Evolutionary conservation across 2,329 filamentous ascomycete genomes (phyloP).

Genomic region (Trichophyton mentagrophytes): DNA sequence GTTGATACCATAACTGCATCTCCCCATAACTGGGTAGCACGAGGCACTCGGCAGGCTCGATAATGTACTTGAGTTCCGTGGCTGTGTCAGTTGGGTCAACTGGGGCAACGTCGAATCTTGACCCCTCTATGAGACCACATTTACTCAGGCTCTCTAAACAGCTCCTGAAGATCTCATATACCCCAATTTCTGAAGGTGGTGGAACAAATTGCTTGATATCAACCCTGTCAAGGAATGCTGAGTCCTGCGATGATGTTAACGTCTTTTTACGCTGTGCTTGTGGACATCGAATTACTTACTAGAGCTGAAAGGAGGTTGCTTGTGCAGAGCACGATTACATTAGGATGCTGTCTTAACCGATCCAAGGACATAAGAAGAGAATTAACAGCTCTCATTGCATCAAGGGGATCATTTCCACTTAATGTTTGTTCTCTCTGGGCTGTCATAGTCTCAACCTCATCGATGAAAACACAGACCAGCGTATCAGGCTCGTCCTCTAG

Average conservation of each 20-base stretch:
- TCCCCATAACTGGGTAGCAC: slow-evolving; percentile 19
- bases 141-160: slow-evolving; percentile 35
- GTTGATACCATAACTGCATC: slow-evolving; percentile 21
- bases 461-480: slow-evolving; percentile 36
- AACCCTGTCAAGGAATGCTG: slow-evolving; percentile 38
- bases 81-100: slow-evolving; percentile 16
- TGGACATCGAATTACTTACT: slow-evolving; percentile 16
- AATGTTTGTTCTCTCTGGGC: slow-evolving; percentile 31
- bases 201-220: slow-evolving; percentile 37
- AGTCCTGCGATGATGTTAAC: slow-evolving; percentile 20
- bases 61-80: slow-evolving; percentile 21
- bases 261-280: background rate
- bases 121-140: slow-evolving; percentile 24
- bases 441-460: slow-evolving; percentile 41
- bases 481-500: slow-evolving; percentile 28
- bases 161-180: slow-evolving; percentile 39
- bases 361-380: slow-evolving; percentile 39
- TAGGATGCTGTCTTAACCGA: slow-evolving; percentile 29
- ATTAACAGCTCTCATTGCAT: slow-evolving; percentile 39
- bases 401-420: slow-evolving; percentile 32
- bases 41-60: slow-evolving; percentile 14
- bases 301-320: slow-evolving; percentile 37
- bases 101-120: slow-evolving; percentile 19
- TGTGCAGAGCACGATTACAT: slow-evolving; percentile 39
- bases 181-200: slow-evolving; percentile 26